These are phyloP conservation scores for Verticillium zaregamsianum DNA, from an alignment of 2,329 filamentous ascomycete genomes.

Conservation along the genomic window DNA sequence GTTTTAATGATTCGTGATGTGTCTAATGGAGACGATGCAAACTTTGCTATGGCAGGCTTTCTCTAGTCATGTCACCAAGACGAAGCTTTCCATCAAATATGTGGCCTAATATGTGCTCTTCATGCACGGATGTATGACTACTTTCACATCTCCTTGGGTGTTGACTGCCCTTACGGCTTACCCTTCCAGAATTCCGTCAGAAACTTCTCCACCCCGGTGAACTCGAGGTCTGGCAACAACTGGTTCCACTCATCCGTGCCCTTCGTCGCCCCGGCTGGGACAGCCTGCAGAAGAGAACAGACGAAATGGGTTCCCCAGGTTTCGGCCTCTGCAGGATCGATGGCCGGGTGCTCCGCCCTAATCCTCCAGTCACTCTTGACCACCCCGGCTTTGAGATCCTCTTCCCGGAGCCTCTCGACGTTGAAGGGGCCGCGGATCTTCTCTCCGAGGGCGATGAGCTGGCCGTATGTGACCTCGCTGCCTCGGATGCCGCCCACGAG, in stretches of 20 bases:
- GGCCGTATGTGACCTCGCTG: conserved; percentile 24
- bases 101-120: no score
- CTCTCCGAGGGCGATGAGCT: conserved; percentile 34
- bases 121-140: no score
- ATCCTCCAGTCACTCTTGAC: conserved; percentile 37
- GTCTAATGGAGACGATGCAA: no score
- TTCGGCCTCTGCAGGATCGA: conserved; percentile 15
- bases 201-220: conserved; percentile 35
- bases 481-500: conserved; percentile 35
- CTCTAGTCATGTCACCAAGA: no score
- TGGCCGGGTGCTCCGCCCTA: conserved; percentile 17
- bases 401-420: conserved; percentile 38
- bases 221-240: conserved; percentile 38
- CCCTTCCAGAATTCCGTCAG: conserved; percentile 34
- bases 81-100: no score
- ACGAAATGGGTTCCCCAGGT: conserved; percentile 5
- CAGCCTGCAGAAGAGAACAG: conserved; percentile 29
- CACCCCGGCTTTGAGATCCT: conserved; percentile 41
- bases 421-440: conserved; percentile 25
- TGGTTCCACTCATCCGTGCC: conserved; percentile 40
- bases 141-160: no score
- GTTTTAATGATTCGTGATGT: no score
- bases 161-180: conserved; percentile 17
- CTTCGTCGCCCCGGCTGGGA: conserved; percentile 28
- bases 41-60: no score